Base-by-base conservation (phyloP, 345 rosid species). In the Citrus cavaleriei region DNA sequence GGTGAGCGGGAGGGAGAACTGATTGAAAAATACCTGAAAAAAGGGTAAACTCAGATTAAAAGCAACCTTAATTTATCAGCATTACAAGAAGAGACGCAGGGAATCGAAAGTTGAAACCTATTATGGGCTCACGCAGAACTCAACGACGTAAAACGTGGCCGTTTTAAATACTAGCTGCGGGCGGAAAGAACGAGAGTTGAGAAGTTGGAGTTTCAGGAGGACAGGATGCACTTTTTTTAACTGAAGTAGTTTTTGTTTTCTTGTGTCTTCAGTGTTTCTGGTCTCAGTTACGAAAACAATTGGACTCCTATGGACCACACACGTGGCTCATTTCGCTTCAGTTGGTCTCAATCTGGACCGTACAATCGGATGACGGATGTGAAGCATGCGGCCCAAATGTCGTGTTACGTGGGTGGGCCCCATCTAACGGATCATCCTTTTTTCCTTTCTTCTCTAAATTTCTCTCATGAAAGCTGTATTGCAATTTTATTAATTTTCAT, bases 171-270 rank as follows among this genome's bases (percentile, higher is more conserved):
- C 37, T 7, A 21, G 38, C 38, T 28, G 14, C 4, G 67, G 83
- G 78, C 82, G 89, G 87, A 86, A 34, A 83, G 60, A 69, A 37
- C 86, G 77, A 84, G 87, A 68, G 35, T 8, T 54, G 3, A 19
- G 77, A 58, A 51, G 83, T 66, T 84, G 18, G 85, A 82, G 83
- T 77, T 75, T 68, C 85, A 78, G 86, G 37, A 55, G 37, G 3
- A 6, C 51, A 8, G 51, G 51, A 0, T 0, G 51, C 0, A 3
- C 21, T 18, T 18, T 59, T 68, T 63, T 34, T 14, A 25, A 7
- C 32, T 24, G 34, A 68, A 38, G 58, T 14, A 5, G 18, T 46
- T 46, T 46, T 37, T n/a, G 28, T 46, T 46, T 6, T 5, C 34
- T 42, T 65, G 16, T 24, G 34, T 24, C 38, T 65, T 18, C 67